Evolutionary conservation across 2,329 filamentous ascomycete genomes (phyloP).

Genomic region (Ophidiomyces ophidiicola): DNA sequence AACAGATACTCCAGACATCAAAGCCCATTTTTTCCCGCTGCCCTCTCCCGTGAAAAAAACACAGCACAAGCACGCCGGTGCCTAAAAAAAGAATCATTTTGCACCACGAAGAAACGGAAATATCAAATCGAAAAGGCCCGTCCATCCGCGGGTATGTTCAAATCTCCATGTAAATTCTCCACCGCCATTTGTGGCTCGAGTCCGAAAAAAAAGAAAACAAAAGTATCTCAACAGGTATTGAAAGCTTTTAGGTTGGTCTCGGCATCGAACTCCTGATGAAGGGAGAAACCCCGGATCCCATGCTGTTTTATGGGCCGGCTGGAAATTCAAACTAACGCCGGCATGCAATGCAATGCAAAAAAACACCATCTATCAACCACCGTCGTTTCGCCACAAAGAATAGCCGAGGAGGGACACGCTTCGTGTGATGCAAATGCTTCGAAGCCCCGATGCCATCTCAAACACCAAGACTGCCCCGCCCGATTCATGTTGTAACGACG

Average conservation of each 20-base stretch:
- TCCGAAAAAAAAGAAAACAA: constrained; percentile 7
- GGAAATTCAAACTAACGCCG: constrained; percentile 12
- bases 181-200: neutral
- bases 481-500: constrained; percentile 1
- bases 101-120: neutral
- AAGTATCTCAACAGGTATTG: constrained; percentile 5
- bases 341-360: constrained; percentile 10
- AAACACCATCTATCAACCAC: constrained; percentile 10
- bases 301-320: constrained; percentile 3
- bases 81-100: too few relatives aligned
- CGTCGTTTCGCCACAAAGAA: constrained; percentile 9
- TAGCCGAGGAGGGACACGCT: constrained; percentile 1
- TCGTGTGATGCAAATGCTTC: constrained; percentile 3
- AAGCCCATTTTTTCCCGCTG: too few relatives aligned
- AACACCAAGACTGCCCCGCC: constrained; percentile 9
- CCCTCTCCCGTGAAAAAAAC: too few relatives aligned
- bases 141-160: constrained; percentile 2
- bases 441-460: constrained; percentile 6
- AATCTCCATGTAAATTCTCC: constrained; percentile 6
- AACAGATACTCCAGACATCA: too few relatives aligned
- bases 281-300: constrained; percentile 3
- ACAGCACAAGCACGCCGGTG: too few relatives aligned
- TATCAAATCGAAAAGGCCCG: constrained; percentile 5
- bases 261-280: constrained; percentile 8
- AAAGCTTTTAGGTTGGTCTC: constrained; percentile 6